Evolutionary conservation across 805 yeast genomes (phyloP).

Genomic region (Schwanniomyces yamadae): DNA sequence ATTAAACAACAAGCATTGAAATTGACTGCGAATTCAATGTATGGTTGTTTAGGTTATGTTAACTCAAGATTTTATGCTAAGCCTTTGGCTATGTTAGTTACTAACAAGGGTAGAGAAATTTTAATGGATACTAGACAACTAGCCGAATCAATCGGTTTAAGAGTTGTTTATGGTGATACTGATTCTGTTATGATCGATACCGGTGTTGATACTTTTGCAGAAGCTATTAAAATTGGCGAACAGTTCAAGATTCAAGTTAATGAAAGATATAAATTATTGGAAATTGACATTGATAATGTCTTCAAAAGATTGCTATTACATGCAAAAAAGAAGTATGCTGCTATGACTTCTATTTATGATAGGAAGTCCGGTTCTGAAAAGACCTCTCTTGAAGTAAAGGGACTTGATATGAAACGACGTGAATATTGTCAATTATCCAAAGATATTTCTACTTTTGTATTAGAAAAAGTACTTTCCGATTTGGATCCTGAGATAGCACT

Average conservation of each 20-base stretch:
- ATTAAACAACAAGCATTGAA: conserved; percentile 95
- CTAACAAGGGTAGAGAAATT: conserved; percentile 93
- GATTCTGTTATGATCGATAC: conserved; percentile 99
- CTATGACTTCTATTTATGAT: conserved; percentile 61
- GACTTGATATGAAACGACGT: conserved; percentile 95
- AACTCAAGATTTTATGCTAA: conserved; percentile 92
- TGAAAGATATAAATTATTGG: conserved; percentile 81
- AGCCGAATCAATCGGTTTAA: conserved; percentile 79
- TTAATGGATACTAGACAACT: conserved; percentile 88
- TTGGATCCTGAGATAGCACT: conserved; percentile 76
- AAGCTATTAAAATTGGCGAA: conserved; percentile 80
- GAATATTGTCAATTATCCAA: conserved; percentile 93
- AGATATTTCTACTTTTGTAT: conserved; percentile 75
- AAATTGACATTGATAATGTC: conserved; percentile 93
- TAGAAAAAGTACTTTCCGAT: conserved; percentile 69
- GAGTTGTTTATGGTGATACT: conserved; percentile 96
- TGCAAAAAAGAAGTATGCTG: conserved; percentile 98
- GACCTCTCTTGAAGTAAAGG: conserved; percentile 80
- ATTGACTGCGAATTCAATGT: conserved; percentile 98
- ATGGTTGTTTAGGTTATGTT: conserved; percentile 94
- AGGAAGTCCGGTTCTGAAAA: conserved; percentile 51
- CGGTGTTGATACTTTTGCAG: conserved; percentile 62
- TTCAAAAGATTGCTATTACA: conserved; percentile 81
- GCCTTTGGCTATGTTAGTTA: conserved; percentile 93
- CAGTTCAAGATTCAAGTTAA: conserved; percentile 83